Evolutionary conservation across 345 rosid genomes (phyloP).

Genomic region (Aurinia saxatilis): DNA sequence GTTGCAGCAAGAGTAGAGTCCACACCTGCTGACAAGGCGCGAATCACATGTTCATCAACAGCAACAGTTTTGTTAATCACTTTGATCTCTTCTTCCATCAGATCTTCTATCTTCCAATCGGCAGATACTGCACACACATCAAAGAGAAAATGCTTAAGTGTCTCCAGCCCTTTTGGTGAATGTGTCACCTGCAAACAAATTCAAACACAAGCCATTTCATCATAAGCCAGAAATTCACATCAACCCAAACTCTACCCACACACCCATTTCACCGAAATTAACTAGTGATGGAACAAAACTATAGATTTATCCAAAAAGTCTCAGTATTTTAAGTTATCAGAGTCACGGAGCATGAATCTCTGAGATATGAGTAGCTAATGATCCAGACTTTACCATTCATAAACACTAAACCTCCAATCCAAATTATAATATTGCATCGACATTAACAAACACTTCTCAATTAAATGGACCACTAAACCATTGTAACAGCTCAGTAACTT

Average conservation of each 20-base stretch:
- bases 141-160: slow-evolving; percentile 62
- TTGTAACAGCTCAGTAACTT: no score
- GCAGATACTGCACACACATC: slow-evolving; percentile 68
- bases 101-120: slow-evolving; percentile 87
- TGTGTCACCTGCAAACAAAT: slow-evolving; percentile 62
- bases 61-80: slow-evolving; percentile 56
- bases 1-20: slow-evolving; percentile 98
- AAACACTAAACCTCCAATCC: neutral
- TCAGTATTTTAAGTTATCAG: no score
- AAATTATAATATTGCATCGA: no score
- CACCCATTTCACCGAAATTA: neutral
- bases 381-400: neutral
- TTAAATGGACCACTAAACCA: no score
- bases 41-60: slow-evolving; percentile 79
- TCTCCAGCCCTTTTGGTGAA: slow-evolving; percentile 94
- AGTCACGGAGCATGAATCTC: neutral
- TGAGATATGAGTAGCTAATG: neutral
- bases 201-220: neutral
- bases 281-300: neutral
- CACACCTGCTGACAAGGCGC: slow-evolving; percentile 95
- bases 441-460: no score
- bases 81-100: slow-evolving; percentile 85
- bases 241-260: neutral
- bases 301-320: neutral
- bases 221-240: neutral